phyloP scores from a whole-genome alignment of 2,329 filamentous ascomycete species.

The Fusarium sp. region DNA sequence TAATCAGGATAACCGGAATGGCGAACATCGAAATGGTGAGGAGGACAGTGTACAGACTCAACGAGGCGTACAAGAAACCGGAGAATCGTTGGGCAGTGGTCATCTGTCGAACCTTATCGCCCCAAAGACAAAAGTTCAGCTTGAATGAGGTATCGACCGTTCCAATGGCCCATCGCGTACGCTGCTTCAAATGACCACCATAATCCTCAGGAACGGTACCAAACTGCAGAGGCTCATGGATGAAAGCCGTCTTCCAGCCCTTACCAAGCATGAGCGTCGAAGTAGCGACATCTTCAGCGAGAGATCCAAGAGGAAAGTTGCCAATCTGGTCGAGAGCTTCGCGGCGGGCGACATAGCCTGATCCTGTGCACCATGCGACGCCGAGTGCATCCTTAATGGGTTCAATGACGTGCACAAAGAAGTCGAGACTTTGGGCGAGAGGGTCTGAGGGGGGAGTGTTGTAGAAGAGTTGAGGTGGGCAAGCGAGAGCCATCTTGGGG shows the following conservation, averaged over 20 bases:
- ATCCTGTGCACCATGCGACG: constrained; percentile 74
- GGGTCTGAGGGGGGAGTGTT: constrained; percentile 70
- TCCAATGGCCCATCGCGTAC: constrained; percentile 66
- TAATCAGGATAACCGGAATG: constrained; percentile 68
- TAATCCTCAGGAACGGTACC: constrained; percentile 70
- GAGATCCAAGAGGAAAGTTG: constrained; percentile 69
- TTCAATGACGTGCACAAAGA: constrained; percentile 67
- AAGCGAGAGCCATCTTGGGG: constrained; percentile 68
- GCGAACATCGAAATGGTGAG: constrained; percentile 67
- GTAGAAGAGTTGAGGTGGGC: constrained; percentile 72
- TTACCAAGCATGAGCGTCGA: constrained; percentile 69
- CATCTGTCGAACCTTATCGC: constrained; percentile 65
- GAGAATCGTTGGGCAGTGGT: constrained; percentile 68
- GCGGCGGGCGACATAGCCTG: constrained; percentile 70
- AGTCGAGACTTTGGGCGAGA: constrained; percentile 68
- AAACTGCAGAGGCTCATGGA: constrained; percentile 70
- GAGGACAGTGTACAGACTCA: constrained; percentile 68
- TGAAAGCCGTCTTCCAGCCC: constrained; percentile 72
- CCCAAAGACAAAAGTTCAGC: constrained; percentile 70
- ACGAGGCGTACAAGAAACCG: constrained; percentile 67
- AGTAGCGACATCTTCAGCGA: constrained; percentile 71
- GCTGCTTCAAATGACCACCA: constrained; percentile 67
- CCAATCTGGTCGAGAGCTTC: constrained; percentile 70
- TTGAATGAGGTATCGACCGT: constrained; percentile 70
- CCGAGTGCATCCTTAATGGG: constrained; percentile 63